phyloP scores from a whole-genome alignment of 2,329 filamentous ascomycete species.

The Colletotrichum sp. region DNA sequence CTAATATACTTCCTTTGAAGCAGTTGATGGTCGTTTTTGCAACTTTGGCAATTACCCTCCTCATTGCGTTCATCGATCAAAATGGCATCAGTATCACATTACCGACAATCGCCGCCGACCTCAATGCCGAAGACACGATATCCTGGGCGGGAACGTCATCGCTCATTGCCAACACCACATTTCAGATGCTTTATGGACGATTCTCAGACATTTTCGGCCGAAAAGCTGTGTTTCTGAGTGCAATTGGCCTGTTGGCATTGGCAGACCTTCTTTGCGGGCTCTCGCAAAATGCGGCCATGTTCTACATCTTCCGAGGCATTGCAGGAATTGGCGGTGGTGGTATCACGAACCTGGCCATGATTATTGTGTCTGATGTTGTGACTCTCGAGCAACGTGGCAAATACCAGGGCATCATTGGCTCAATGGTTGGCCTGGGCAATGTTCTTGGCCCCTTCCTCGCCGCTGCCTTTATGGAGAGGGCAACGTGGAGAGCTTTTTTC shows the following conservation, averaged over 20 bases:
- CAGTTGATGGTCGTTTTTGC: constrained; percentile 56
- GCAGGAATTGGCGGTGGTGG: constrained; percentile 68
- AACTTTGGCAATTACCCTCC: constrained; percentile 54
- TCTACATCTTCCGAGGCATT: constrained; percentile 66
- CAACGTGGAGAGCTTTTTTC: constrained; percentile 49
- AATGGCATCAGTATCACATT: constrained; percentile 58
- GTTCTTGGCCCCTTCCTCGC: constrained; percentile 48
- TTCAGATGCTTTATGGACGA: constrained; percentile 68
- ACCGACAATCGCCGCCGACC: constrained; percentile 55
- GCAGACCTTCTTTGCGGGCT: constrained; percentile 66
- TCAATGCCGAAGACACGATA: constrained; percentile 53
- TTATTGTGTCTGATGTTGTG: constrained; percentile 66
- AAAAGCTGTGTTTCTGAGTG: constrained; percentile 61
- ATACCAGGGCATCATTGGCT: constrained; percentile 50
- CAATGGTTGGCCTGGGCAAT: constrained; percentile 45
- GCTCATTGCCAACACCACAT: constrained; percentile 63
- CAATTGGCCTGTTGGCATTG: constrained; percentile 56
- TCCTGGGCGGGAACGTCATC: constrained; percentile 59
- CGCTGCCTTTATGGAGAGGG: constrained; percentile 38
- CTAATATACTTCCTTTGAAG: constrained; percentile 57
- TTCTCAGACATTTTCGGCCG: constrained; percentile 66
- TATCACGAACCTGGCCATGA: constrained; percentile 63
- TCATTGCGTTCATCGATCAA: constrained; percentile 63
- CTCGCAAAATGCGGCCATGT: constrained; percentile 57
- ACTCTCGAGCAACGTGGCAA: constrained; percentile 64